Base-by-base conservation (phyloP, 2,329 filamentous ascomycete species). In the Fusarium tricinctum region DNA sequence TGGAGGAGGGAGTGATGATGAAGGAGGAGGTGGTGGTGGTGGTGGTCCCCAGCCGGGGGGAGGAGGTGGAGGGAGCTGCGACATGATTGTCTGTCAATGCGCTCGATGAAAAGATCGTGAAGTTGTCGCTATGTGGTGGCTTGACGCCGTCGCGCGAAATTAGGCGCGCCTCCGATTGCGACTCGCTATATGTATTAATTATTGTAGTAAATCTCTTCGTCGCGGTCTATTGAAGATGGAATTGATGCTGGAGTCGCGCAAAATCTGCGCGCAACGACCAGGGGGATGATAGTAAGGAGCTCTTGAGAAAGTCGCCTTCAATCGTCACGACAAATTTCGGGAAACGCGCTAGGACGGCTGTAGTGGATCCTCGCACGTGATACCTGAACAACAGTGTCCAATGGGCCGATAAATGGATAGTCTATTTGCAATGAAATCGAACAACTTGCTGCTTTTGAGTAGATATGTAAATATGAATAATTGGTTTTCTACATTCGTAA, bases 11-110 rank as follows among this genome's bases (percentile, higher is more conserved):
- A 86, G 80, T 28, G 83, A 84, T 14, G 84, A 84, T 42, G 85
- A 84, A 17, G 85, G 84, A 42, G 85, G 85, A 28, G 85, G 84
- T 20, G 85, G 85, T 28, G 85, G 84, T 73, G 89, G 88, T 56
- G 89, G 88, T 56, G 89, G 85, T 13, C 84, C 85, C 85, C 85
- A 88, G 63, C 86, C 85, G 28, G 86, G 86, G 50, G 86, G 86
- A 39, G 86, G 86, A 17, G 86, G 86, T 61, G 86, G 86, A 46
- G 84, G 85, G 56, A 78, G 81, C 71, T 83, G 81, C 70, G 85
- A 85, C 85, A 88, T 88, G 58, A 71, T 78, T 73, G 67, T 62
- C 71, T 72, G 60, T 63, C 64, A 68, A 77, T 75, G 71, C 72
- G 72, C 67, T 69, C 63, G 58, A 70, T 35, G 30, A 40, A 65